Base-by-base conservation (phyloP, 306 rosid genomes). In the Castanospermum australe region DNA sequence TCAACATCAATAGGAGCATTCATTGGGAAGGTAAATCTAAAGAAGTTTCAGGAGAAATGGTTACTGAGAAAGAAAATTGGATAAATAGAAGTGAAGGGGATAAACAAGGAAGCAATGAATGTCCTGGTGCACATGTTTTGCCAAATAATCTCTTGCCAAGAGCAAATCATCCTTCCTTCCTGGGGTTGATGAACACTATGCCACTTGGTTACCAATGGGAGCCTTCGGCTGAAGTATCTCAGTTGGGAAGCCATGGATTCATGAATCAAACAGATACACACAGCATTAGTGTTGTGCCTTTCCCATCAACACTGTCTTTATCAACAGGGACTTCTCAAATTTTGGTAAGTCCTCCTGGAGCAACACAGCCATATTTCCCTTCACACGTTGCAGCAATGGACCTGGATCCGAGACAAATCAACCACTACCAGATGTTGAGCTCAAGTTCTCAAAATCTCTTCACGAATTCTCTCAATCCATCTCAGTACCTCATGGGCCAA, bases 301-400 rank as follows among this genome's bases (percentile, higher is more conserved):
- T 88, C 71, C 90, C 94, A 13, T 89, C 97, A 62, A 57, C 90
- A 5, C 72, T 85, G 87, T 83, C 97, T 73, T 81, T 92, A 54
- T 85, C 94, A 56, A 86, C 86, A 33, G 88, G 90, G 38, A 14
- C 52, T 71, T 77, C 92, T 81, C 91, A 88, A 30, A 79, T 81
- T 45, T 80, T 87, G 77, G 47, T 82, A 0, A 72, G 84, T 74
- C 83, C 90, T 56, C 72, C 84, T 4, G 87, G 86, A 61, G 71
- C 72, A 21, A 85, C 87, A 75, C 87, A 84, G 5, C 52, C 84
- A 61, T 80, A 79, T 72, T 83, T 83, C 14, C 62, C 87, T 68
- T 84, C 93, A 21, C 84, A 74, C 55, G 75, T 76, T 24, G 86
- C 87, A 54, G 77, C 83, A 38, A 85, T 78, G 78, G 89, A 88